phyloP scores from a whole-genome alignment of 805 yeast species.

The Pichia thaimueangensis region DNA sequence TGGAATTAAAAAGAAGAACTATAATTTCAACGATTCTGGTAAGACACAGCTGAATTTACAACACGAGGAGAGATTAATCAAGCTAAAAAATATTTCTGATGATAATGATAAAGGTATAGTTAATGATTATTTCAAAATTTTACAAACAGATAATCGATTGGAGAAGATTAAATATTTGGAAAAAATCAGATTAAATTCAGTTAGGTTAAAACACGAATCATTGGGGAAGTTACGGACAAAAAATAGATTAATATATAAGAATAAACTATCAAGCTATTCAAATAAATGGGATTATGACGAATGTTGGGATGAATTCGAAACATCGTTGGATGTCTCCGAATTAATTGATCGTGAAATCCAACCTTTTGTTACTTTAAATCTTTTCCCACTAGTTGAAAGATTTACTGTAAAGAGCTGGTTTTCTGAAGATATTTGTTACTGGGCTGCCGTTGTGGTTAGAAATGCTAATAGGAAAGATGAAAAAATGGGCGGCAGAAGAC shows the following conservation, averaged over 20 bases:
- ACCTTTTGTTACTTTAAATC: slow-evolving; percentile 49
- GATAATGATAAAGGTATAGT: slow-evolving; percentile 9
- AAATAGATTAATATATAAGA: slow-evolving; percentile 23
- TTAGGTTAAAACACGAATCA: slow-evolving; percentile 26
- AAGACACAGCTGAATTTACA: background rate
- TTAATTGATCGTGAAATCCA: slow-evolving; percentile 26
- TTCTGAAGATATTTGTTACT: slow-evolving; percentile 78
- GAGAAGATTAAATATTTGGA: slow-evolving; percentile 25
- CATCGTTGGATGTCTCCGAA: slow-evolving; percentile 21
- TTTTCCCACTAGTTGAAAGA: slow-evolving; percentile 88
- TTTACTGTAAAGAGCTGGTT: slow-evolving; percentile 64
- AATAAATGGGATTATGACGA: slow-evolving; percentile 40
- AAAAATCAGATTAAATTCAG: slow-evolving; percentile 24
- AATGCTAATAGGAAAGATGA: slow-evolving; percentile 93
- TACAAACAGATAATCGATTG: slow-evolving; percentile 19
- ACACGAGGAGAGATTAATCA: slow-evolving; percentile 5
- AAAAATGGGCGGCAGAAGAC: slow-evolving; percentile 79
- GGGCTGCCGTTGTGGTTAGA: slow-evolving; percentile 98
- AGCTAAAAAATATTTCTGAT: slow-evolving; percentile 8
- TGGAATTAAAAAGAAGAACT: no score
- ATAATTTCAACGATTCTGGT: background rate
- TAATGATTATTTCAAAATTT: slow-evolving; percentile 19
- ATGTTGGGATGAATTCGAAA: slow-evolving; percentile 30
- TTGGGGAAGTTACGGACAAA: slow-evolving; percentile 22
- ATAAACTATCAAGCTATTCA: slow-evolving; percentile 22